Evolutionary conservation across 2,329 filamentous ascomycete genomes (phyloP), one percentile per base, ranked within the genome.

Genomic region (Hypoxylon sp.): DNA sequence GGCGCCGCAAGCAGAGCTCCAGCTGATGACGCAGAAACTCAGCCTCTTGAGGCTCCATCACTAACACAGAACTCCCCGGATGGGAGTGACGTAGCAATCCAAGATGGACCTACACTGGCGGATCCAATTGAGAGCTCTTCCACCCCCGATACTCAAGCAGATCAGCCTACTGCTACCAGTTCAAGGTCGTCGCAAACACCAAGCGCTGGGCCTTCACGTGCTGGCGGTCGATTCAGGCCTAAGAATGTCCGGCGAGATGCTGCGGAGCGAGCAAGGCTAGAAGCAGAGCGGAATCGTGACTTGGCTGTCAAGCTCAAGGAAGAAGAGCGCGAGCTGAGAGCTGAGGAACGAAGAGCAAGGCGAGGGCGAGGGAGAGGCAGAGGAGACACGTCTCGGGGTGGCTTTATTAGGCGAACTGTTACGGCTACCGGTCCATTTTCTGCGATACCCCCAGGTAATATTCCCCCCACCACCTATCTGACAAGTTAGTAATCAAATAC

Each of bases 201-300:
- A 3, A 75, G 77, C 36, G 76, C 30, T 49, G 14, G 77, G 8
- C 75, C 79, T 26, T 79, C 78, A 16, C 72, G 78, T n/a, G 73
- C 74, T 18, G 64, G 73, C 8, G 78, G 77, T 38, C 78, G 83
- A 36, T 84, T 85, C 54, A 80, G 79, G 53, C 83, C 83, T 28
- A 84, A 80, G 68, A 82, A 81, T 62, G 72, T 84, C 49, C 79
- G 83, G 55, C 77, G 83, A 79, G 82, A 85, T 74, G 83, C 84
- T 58, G 79, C 80, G 5, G 82, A 84, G 53, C 77, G 83, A 71
- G 81, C 83, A 55, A 79, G 70, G 52, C 74, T 85, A 8, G 83
- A 83, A 46, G 80, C 70, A 74, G 80, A 72, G 32, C 70, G 76
- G 60, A 73, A 68, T 18, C 69, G 69, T 32, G 72, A 74, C 18